Conservation (phyloP, 2,329 filamentous ascomycete species). For the Dothiorella sarmentorum region DNA sequence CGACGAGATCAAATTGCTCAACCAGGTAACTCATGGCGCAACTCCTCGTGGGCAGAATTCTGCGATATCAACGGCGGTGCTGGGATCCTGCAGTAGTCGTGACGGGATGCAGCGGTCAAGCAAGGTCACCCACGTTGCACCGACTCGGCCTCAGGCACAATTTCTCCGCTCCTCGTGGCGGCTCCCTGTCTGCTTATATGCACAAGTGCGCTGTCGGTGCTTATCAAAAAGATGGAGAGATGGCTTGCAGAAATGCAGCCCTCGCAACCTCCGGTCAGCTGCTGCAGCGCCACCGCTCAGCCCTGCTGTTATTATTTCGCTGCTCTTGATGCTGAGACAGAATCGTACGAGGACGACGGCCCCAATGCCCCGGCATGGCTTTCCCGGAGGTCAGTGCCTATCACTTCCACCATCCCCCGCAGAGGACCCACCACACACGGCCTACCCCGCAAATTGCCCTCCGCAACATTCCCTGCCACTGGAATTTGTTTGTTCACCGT, state of each 20-base stretch:
- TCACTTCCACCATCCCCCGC: too few species aligned
- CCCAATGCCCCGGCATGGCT: conserved; percentile 4
- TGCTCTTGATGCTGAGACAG: not conserved
- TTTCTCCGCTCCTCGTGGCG: not conserved
- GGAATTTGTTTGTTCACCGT: not conserved
- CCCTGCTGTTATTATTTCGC: not conserved
- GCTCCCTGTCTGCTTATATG: not conserved
- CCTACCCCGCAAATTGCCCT: conserved; percentile 7
- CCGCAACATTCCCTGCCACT: not conserved
- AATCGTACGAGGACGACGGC: not conserved
- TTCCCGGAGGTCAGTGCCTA: not conserved
- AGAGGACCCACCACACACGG: not conserved
- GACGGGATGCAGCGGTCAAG: not conserved
- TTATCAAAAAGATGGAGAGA: not conserved
- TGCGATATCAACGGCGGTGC: not conserved
- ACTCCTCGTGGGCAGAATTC: not conserved
- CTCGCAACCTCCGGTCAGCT: not conserved
- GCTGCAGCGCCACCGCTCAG: conserved; percentile 5
- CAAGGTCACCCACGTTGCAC: conserved; percentile 5
- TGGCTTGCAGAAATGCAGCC: not conserved
- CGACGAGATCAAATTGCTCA: not conserved
- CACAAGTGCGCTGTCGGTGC: not conserved
- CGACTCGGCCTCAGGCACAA: conserved; percentile 11
- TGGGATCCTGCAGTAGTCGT: not conserved
- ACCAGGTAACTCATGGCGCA: not conserved